phyloP scores from a whole-genome alignment of 192 early-diverging fungal species.

The Radiomyces spectabilis region DNA sequence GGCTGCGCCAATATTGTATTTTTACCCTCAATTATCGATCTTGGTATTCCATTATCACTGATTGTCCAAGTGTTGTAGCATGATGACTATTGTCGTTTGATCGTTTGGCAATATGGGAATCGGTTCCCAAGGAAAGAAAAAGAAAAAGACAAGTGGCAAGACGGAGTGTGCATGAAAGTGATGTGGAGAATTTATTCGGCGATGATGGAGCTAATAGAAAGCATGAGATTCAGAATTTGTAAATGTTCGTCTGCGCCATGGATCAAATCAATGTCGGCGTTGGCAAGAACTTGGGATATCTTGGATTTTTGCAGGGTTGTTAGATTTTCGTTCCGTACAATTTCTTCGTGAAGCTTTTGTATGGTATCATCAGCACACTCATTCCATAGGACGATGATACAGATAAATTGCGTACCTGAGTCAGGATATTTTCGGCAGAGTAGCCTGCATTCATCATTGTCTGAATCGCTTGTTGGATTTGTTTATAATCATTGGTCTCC shows the following conservation, averaged over 20 bases:
- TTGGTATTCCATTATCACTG: background rate
- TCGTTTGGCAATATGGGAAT: background rate
- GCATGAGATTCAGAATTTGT: conserved; percentile 67
- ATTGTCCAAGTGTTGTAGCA: no score
- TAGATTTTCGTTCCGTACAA: conserved; percentile 55
- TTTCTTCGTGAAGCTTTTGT: conserved; percentile 51
- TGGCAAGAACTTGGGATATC: conserved; percentile 57
- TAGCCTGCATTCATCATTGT: conserved; percentile 63
- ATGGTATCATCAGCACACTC: no score
- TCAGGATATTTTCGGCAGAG: conserved; percentile 65
- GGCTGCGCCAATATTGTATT: no score
- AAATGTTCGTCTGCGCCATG: conserved; percentile 91
- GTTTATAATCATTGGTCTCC: conserved; percentile 33
- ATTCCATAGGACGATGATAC: no score
- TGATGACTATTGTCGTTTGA: background rate
- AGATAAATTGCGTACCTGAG: conserved; percentile 44
- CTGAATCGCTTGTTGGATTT: conserved; percentile 45
- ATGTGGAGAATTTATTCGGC: conserved; percentile 7
- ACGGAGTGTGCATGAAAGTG: background rate
- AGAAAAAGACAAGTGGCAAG: background rate
- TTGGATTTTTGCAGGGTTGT: conserved; percentile 65
- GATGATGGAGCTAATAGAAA: conserved; percentile 34
- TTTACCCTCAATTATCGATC: no score
- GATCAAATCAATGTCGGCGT: conserved; percentile 62
- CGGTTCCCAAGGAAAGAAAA: background rate